These are phyloP conservation scores for Malassezia vespertilionis DNA, from an alignment of 1,284 basidiomycete species.

Conservation along the genomic window DNA sequence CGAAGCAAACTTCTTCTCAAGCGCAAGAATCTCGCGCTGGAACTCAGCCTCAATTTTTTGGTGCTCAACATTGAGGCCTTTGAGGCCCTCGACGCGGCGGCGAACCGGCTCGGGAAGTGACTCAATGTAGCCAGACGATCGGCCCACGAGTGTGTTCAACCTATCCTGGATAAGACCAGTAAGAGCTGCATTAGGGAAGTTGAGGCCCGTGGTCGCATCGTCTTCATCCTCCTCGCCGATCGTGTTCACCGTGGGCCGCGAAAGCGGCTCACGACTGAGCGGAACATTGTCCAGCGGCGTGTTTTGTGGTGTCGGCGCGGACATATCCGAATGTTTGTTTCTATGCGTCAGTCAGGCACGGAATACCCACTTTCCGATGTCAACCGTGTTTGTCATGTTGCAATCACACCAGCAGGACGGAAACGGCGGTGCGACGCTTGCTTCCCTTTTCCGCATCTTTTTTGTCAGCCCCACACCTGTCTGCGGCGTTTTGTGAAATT, in stretches of 20 bases:
- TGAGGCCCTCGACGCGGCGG: constrained; percentile 77
- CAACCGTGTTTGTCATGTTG: constrained; percentile 24
- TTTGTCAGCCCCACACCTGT: neutral
- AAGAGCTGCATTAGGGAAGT: constrained; percentile 40
- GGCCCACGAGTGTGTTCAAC: constrained; percentile 61
- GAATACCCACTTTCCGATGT: constrained; percentile 28
- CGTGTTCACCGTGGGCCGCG: constrained; percentile 52
- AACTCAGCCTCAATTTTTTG: constrained; percentile 86
- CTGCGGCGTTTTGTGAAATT: no score
- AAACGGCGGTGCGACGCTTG: neutral
- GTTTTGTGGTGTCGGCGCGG: constrained; percentile 69
- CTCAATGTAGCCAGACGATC: constrained; percentile 77
- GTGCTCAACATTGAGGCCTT: constrained; percentile 87
- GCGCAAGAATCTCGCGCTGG: constrained; percentile 88
- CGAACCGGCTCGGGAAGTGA: constrained; percentile 70
- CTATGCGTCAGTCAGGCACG: constrained; percentile 11
- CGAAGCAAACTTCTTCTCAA: constrained; percentile 92
- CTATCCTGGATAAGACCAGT: constrained; percentile 48
- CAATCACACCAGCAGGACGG: neutral
- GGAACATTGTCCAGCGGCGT: constrained; percentile 64
- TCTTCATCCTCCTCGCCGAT: constrained; percentile 43
- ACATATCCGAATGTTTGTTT: constrained; percentile 34
- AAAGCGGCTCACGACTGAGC: constrained; percentile 52
- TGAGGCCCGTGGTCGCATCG: constrained; percentile 1
- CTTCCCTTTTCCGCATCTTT: neutral